Conservation (phyloP, 225 moss, liverwort and hornwort genomes). For the Pseudoscleropodium purum region DNA sequence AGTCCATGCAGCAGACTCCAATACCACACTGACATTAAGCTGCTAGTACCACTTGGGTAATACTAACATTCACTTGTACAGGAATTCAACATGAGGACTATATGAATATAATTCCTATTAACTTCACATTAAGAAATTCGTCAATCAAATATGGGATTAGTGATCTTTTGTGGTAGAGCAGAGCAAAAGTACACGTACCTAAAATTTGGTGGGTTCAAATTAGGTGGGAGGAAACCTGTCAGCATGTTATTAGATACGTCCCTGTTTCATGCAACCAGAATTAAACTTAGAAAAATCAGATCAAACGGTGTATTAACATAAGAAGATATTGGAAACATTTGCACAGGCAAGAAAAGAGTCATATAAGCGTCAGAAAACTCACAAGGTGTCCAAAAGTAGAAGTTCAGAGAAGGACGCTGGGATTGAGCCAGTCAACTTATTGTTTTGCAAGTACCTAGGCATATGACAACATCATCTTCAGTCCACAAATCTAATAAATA, state of each 20-base stretch:
- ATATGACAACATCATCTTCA: neutral
- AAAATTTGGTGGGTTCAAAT: slow-evolving; percentile 22
- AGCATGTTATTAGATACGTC: slow-evolving; percentile 36
- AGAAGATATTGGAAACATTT: neutral
- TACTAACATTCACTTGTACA: neutral
- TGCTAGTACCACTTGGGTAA: neutral
- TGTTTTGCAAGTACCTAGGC: slow-evolving; percentile 62
- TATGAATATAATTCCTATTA: neutral
- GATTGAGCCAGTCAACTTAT: slow-evolving; percentile 43
- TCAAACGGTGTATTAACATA: neutral
- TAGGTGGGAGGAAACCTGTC: slow-evolving; percentile 35
- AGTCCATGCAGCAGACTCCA: neutral
- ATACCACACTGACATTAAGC: neutral
- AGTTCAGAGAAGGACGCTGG: slow-evolving; percentile 49
- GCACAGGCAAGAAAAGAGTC: neutral
- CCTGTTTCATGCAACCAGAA: slow-evolving; percentile 14
- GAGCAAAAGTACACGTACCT: neutral
- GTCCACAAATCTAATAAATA: neutral
- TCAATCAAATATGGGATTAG: neutral
- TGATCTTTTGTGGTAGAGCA: neutral
- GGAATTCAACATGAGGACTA: neutral
- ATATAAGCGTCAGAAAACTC: slow-evolving; percentile 1
- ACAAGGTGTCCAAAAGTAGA: slow-evolving; percentile 29
- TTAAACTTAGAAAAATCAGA: neutral
- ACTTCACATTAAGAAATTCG: neutral